A percentile compares a stretch with the other conserved stretches of the same genome.
Conservation (phyloP, 2,329 filamentous ascomycete species). For the Alternaria burnsii region DNA sequence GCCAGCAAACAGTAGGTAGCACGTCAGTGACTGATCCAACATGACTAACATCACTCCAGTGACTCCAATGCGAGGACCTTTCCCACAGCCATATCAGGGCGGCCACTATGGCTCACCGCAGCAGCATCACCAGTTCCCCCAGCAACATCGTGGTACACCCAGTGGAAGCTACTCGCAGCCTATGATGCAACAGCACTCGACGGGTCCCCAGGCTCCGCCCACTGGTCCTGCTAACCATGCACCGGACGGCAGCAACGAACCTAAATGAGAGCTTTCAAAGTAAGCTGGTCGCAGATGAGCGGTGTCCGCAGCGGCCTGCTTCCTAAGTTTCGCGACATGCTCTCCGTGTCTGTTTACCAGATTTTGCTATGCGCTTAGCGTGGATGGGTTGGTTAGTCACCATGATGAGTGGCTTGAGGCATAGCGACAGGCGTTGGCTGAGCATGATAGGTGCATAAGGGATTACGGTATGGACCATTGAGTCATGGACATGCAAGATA, state of each 20-base stretch:
- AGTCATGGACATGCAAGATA: constrained; percentile 4
- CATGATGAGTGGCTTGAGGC: constrained; percentile 34
- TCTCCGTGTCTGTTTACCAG: constrained; percentile 24
- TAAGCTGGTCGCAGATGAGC: constrained; percentile 20
- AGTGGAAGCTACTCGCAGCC: constrained; percentile 53
- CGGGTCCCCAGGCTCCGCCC: constrained; percentile 47
- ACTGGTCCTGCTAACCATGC: constrained; percentile 47
- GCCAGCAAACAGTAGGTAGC: constrained; percentile 74
- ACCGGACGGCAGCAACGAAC: constrained; percentile 46
- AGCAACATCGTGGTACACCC: constrained; percentile 52
- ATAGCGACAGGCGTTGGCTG: constrained; percentile 51
- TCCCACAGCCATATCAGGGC: constrained; percentile 51
- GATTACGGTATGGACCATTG: constrained; percentile 8
- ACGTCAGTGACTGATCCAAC: not conserved
- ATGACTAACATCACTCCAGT: constrained; percentile 37
- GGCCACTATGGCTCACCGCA: constrained; percentile 52
- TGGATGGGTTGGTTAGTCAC: constrained; percentile 34
- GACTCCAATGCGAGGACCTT: constrained; percentile 51
- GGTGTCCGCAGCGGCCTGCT: constrained; percentile 15
- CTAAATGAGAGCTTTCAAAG: constrained; percentile 43
- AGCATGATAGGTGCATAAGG: constrained; percentile 32
- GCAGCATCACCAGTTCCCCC: constrained; percentile 52
- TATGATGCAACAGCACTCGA: constrained; percentile 53
- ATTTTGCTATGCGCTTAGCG: constrained; percentile 44
- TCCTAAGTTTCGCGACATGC: constrained; percentile 12